Evolutionary conservation across 2,329 filamentous ascomycete genomes (phyloP), one percentile per base, ranked within the genome.

Genomic region (Botrytis deweyae): DNA sequence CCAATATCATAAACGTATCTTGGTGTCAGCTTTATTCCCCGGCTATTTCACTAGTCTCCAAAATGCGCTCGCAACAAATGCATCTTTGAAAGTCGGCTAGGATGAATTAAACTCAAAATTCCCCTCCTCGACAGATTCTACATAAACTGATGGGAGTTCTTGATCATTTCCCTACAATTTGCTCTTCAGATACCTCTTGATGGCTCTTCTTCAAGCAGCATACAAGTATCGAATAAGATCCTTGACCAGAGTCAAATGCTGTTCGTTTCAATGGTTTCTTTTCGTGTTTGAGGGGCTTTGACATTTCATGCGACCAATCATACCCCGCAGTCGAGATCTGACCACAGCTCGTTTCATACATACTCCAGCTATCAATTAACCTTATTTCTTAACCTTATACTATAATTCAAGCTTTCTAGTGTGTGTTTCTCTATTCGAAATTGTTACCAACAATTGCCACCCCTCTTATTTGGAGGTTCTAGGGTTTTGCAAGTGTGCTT

Each of bases 241-340:
- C 22, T 38, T n/a, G 33, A n/a, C 46, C 33, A 22, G 16, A 40
- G 46, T 12, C 33, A 18, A 40, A 49, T 58, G 36, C 36, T 67
- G 22, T 67, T 52, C 22, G 44, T 72, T 66, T 72, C 61, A 66
- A 49, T 22, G 25, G 20, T 61, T 65, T 66, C 36, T 38, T 10
- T 44, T 40, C 46, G 62, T 55, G 70, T 72, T 72, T 72, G 42
- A 33, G 38, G 52, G n/a, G 61, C 59, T 66, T 55, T 65, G 42
- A 66, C 36, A 72, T 49, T 55, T 52, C 36, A 72, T 72, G 58
- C 61, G 14, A 52, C 61, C 25, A 52, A 65, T 55, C 33, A 52
- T 40, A 49, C 46, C 61, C 46, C 61, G 22, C 46, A 61, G 44
- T 72, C 65, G 44, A 20, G 46, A 52, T 42, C 36, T n/a, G 25